These are phyloP conservation scores for Coemansia sp. DNA, from an alignment of 192 early-diverging fungal species.

Conservation along the genomic window DNA sequence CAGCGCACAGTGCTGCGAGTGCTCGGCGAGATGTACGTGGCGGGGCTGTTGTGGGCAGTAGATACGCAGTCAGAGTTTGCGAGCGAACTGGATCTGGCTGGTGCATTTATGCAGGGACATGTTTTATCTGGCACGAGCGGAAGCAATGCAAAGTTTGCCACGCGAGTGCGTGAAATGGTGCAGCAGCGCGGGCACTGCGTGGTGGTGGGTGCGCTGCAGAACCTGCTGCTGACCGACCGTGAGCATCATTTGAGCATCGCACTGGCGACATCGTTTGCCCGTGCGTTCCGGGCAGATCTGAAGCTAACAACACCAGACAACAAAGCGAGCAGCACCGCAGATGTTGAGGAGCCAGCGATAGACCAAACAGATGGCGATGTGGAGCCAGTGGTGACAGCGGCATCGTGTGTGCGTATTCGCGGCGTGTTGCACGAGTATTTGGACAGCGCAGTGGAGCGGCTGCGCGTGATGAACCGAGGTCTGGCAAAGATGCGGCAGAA, in stretches of 20 bases:
- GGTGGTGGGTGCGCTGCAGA: conserved; percentile 40
- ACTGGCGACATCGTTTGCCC: conserved; percentile 35
- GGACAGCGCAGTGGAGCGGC: conserved; percentile 36
- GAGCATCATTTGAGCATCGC: conserved; percentile 44
- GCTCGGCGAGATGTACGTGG: conserved; percentile 79
- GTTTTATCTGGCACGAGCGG: not conserved
- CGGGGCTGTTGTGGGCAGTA: conserved; percentile 64
- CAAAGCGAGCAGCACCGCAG: not conserved
- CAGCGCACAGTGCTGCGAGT: conserved; percentile 71
- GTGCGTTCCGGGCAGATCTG: conserved; percentile 26
- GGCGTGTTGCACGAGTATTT: conserved; percentile 39
- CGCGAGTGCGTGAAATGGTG: conserved; percentile 38
- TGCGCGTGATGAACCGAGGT: conserved; percentile 51
- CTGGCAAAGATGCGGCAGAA: conserved; percentile 71
- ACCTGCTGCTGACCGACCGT: conserved; percentile 44
- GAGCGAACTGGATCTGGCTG: conserved; percentile 31
- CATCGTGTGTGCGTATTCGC: conserved; percentile 26
- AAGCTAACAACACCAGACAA: conserved; percentile 11
- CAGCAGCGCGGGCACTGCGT: conserved; percentile 52
- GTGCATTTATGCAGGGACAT: conserved; percentile 35
- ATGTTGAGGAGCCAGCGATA: conserved; percentile 8
- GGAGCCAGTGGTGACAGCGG: conserved; percentile 14
- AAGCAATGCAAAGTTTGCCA: conserved; percentile 8
- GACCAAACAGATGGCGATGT: too few species aligned
- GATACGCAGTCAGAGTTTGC: conserved; percentile 32